phyloP scores from a whole-genome alignment of 1,284 basidiomycete species.

The Fomitopsis palustris region DNA sequence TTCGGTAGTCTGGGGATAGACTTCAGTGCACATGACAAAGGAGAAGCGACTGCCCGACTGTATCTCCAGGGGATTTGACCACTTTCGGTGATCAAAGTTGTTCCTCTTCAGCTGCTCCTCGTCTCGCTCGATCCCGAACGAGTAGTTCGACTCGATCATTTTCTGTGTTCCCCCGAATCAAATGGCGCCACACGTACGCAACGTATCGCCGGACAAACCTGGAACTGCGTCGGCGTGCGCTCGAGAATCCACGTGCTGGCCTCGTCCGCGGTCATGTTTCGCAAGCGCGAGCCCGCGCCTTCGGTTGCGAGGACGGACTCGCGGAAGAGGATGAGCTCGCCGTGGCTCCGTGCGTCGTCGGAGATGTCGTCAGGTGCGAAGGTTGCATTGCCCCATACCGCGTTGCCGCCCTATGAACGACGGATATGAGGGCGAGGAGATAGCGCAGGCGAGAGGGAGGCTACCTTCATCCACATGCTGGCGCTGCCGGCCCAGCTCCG shows the following conservation, averaged over 20 bases:
- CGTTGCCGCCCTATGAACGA: slow-evolving; percentile 71
- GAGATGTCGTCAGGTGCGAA: slow-evolving; percentile 76
- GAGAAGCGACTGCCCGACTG: slow-evolving; percentile 42
- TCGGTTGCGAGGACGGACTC: slow-evolving; percentile 25
- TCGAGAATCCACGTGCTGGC: slow-evolving; percentile 81
- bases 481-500: slow-evolving; percentile 94
- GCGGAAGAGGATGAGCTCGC: slow-evolving; percentile 83
- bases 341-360: slow-evolving; percentile 68
- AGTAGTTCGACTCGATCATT: slow-evolving; percentile 92
- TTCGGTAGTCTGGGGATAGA: slow-evolving; percentile 62
- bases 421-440: neutral
- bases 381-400: slow-evolving; percentile 82
- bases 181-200: too few relatives aligned
- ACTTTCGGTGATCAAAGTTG: slow-evolving; percentile 73
- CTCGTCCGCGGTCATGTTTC: slow-evolving; percentile 80
- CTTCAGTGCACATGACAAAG: neutral
- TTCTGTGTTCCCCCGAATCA: slow-evolving; percentile 42
- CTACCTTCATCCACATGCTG: slow-evolving; percentile 88
- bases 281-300: slow-evolving; percentile 17
- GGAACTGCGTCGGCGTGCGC: slow-evolving; percentile 83
- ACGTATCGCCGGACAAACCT: slow-evolving; percentile 40
- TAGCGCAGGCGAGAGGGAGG: slow-evolving; percentile 2
- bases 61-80: slow-evolving; percentile 95
- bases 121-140: slow-evolving; percentile 88
- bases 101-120: slow-evolving; percentile 63